Conservation (phyloP, 2,329 filamentous ascomycete species). For the Bipolaris oryzae region DNA sequence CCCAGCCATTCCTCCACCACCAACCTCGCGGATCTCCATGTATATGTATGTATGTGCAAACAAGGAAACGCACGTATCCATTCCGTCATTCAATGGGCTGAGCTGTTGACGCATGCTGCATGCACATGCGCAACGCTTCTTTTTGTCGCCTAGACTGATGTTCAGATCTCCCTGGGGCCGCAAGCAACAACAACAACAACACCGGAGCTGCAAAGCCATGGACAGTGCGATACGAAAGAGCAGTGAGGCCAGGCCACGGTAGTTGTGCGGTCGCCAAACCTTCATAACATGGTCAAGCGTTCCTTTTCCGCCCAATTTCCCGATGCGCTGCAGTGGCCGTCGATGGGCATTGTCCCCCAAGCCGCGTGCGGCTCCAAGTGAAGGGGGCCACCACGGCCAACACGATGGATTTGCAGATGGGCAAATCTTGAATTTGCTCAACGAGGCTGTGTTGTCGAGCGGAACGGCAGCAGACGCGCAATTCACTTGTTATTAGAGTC, state of each 20-base stretch:
- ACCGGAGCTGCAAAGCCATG: neutral
- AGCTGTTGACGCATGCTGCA: neutral
- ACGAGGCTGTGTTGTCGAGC: conserved; percentile 12
- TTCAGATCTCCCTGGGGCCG: conserved; percentile 10
- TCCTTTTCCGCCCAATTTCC: neutral
- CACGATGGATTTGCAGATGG: conserved; percentile 1
- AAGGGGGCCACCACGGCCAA: neutral
- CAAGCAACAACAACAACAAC: neutral
- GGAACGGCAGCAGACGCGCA: conserved; percentile 13
- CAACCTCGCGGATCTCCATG: neutral
- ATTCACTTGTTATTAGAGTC: conserved; percentile 12
- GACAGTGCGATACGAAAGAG: neutral
- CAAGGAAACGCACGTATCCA: no score
- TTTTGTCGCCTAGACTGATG: neutral
- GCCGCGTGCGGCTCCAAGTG: conserved; percentile 7
- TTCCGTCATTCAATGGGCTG: neutral
- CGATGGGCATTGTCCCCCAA: neutral
- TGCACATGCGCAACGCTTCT: neutral
- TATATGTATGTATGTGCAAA: no score
- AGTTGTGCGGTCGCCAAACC: conserved; percentile 1
- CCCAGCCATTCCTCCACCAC: neutral
- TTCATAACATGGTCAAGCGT: neutral
- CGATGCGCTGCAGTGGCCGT: conserved; percentile 2
- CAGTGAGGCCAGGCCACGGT: neutral
- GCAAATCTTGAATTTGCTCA: conserved; percentile 6